phyloP scores from a whole-genome alignment of 83 land plant genomes.

The Thuja plicata region DNA sequence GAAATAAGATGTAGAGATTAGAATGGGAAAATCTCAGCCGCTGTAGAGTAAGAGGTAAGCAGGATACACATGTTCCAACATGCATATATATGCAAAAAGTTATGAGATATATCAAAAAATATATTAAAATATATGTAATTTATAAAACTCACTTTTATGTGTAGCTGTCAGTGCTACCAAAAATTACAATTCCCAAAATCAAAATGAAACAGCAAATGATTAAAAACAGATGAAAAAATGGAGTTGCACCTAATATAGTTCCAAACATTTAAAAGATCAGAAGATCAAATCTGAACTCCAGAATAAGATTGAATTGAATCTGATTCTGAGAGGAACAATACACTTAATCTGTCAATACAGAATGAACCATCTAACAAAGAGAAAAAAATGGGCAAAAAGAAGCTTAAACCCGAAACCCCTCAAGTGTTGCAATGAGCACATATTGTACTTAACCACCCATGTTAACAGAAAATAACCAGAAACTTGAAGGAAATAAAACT shows the following conservation, averaged over 20 bases:
- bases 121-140: no score
- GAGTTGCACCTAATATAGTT: neutral
- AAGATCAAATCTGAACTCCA: neutral
- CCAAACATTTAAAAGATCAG: neutral
- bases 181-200: neutral
- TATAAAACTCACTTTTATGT: no score
- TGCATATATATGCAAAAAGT: no score
- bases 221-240: neutral
- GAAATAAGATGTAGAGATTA: no score
- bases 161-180: no score
- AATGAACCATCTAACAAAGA: neutral
- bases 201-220: neutral
- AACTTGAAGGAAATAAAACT: neutral
- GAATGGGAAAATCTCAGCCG: no score
- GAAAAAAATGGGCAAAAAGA: neutral
- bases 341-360: neutral
- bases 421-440: neutral
- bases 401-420: neutral
- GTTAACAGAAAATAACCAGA: neutral
- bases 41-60: no score
- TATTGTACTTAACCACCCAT: neutral
- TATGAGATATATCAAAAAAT: no score
- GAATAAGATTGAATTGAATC: neutral
- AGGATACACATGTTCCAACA: no score
- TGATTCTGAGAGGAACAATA: neutral